Conservation (phyloP, 2,329 filamentous ascomycete genomes). For the Trichoderma breve region DNA sequence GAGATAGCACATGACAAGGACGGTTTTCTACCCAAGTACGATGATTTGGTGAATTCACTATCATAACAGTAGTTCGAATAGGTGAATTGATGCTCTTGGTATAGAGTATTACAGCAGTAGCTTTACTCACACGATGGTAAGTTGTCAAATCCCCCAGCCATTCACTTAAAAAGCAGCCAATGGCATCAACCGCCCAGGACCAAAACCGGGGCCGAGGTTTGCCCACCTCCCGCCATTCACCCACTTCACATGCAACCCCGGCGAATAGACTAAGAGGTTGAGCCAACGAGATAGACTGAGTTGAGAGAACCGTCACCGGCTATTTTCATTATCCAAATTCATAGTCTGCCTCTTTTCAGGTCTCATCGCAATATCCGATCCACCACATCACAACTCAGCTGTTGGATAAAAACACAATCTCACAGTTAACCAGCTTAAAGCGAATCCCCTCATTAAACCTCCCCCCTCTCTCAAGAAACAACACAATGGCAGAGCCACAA, state of each 20-base stretch:
- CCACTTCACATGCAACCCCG: neutral
- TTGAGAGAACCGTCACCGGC: neutral
- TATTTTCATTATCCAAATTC: neutral
- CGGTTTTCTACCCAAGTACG: neutral
- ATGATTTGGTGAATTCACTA: neutral
- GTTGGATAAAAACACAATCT: neutral
- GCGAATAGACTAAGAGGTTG: neutral
- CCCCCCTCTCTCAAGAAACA: neutral
- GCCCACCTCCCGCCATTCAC: constrained; percentile 2
- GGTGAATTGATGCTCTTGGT: neutral
- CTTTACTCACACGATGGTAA: neutral
- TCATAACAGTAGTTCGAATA: neutral
- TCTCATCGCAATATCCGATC: neutral
- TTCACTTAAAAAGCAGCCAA: constrained; percentile 5
- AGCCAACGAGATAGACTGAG: neutral
- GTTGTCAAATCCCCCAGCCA: neutral
- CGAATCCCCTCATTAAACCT: neutral
- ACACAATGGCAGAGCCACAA: constrained; percentile 8
- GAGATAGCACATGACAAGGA: neutral
- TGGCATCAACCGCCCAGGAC: neutral
- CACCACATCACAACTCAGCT: neutral
- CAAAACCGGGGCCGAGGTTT: constrained; percentile 12
- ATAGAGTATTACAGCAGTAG: neutral
- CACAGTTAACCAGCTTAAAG: neutral
- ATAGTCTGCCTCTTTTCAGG: neutral